These are phyloP conservation scores for Fusarium gaditjirri DNA, from an alignment of 2,329 filamentous ascomycete species.

Conservation along the genomic window DNA sequence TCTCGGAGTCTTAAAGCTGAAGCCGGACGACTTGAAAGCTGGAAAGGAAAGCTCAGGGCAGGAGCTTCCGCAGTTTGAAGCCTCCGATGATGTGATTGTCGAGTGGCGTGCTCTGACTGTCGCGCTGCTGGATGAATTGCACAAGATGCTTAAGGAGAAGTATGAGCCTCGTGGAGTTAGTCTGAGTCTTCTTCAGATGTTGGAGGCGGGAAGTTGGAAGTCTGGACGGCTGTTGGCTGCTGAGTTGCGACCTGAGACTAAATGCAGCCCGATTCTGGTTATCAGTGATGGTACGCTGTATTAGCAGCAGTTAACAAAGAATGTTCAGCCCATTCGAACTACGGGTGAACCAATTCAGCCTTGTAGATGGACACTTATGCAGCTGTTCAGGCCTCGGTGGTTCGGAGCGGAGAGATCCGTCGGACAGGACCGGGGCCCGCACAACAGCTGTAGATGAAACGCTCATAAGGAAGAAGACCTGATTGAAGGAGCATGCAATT, in stretches of 20 bases:
- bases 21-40: constrained; percentile 53
- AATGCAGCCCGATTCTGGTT: constrained; percentile 79
- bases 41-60: constrained; percentile 56
- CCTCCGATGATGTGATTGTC: constrained; percentile 66
- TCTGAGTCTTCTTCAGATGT: constrained; percentile 60
- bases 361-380: not conserved
- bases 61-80: constrained; percentile 62
- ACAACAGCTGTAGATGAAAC: too few relatives aligned
- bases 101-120: constrained; percentile 71
- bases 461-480: too few relatives aligned
- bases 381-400: too few relatives aligned
- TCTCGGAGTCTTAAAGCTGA: constrained; percentile 63
- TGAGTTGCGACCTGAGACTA: constrained; percentile 80
- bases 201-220: constrained; percentile 67
- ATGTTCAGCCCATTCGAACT: not conserved
- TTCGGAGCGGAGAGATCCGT: not conserved
- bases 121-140: constrained; percentile 63
- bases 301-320: not conserved
- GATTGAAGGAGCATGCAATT: too few relatives aligned
- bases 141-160: constrained; percentile 44
- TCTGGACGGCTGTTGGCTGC: constrained; percentile 84
- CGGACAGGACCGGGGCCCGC: not conserved
- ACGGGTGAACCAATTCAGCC: not conserved
- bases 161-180: constrained; percentile 43
- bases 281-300: constrained; percentile 29